Evolutionary conservation across 2,329 filamentous ascomycete species (phyloP).

Genomic region (Onygenales sp.): DNA sequence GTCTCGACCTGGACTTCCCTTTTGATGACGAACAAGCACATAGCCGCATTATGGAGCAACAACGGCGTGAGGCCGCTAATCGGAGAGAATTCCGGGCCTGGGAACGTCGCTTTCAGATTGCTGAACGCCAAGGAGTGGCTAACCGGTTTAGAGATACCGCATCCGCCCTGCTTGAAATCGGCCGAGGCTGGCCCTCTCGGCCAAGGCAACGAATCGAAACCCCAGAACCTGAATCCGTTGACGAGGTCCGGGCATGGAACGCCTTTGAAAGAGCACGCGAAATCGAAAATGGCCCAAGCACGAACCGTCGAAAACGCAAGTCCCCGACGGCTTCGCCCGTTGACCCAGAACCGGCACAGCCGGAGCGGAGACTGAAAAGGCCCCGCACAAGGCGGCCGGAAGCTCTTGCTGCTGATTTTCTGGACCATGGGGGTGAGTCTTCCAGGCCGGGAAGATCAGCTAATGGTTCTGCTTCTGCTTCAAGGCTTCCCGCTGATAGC

Average conservation of each 20-base stretch:
- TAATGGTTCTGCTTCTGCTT: conserved; percentile 12
- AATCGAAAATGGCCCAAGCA: conserved; percentile 40
- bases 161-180: conserved; percentile 49
- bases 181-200: conserved; percentile 31
- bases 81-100: conserved; percentile 58
- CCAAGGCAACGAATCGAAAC: conserved; percentile 30
- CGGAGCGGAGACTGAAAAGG: conserved; percentile 76
- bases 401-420: conserved; percentile 36
- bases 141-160: conserved; percentile 64
- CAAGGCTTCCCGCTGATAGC: conserved; percentile 12
- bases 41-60: conserved; percentile 47
- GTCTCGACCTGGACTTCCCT: conserved; percentile 75
- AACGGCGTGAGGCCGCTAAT: conserved; percentile 39
- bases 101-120: conserved; percentile 76
- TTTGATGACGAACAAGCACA: conserved; percentile 63
- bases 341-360: conserved; percentile 56
- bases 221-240: conserved; percentile 60
- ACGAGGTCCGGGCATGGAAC: conserved; percentile 81
- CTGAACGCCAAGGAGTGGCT: conserved; percentile 65
- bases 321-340: conserved; percentile 63
- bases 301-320: conserved; percentile 58
- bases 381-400: conserved; percentile 66
- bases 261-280: conserved; percentile 79
- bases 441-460: conserved; percentile 25
- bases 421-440: conserved; percentile 23